Conservation (phyloP, 2,329 filamentous ascomycete genomes). For the Stachybotrys echinatus region DNA sequence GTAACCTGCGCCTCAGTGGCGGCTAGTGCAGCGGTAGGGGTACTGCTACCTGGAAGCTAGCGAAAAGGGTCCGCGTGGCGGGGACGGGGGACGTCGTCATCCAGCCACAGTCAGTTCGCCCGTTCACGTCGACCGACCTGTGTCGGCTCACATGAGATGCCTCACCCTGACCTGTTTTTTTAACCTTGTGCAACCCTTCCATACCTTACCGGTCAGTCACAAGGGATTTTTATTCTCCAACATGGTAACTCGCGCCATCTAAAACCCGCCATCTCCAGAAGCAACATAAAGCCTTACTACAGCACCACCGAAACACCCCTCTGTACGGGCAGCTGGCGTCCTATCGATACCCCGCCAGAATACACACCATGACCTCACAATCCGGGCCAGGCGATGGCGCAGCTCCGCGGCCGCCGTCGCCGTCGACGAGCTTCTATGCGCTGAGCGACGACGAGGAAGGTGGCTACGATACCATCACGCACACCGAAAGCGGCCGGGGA, state of each 20-base stretch:
- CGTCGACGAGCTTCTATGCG: constrained; percentile 86
- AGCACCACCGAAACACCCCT: not conserved
- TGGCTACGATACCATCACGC: constrained; percentile 89
- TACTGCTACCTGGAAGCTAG: no score
- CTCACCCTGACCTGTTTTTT: no score
- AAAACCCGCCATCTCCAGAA: no score
- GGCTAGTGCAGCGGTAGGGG: no score
- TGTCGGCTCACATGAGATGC: not conserved
- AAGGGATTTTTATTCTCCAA: not conserved
- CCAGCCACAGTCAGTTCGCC: not conserved
- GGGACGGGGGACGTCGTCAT: not conserved
- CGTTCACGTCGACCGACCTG: no score
- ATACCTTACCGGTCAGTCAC: no score
- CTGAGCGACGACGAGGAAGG: constrained; percentile 95
- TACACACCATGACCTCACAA: constrained; percentile 16
- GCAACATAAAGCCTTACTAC: no score
- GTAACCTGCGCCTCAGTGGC: not conserved
- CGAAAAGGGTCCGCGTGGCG: not conserved
- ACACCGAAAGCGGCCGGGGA: constrained; percentile 68
- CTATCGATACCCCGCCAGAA: not conserved
- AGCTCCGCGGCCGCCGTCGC: constrained; percentile 52
- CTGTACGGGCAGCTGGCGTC: not conserved
- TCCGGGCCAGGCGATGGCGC: constrained; percentile 12
- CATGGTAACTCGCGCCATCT: not conserved
- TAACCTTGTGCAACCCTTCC: no score